Conservation (phyloP, 306 rosid genomes). For the Abrus pulchellus region DNA sequence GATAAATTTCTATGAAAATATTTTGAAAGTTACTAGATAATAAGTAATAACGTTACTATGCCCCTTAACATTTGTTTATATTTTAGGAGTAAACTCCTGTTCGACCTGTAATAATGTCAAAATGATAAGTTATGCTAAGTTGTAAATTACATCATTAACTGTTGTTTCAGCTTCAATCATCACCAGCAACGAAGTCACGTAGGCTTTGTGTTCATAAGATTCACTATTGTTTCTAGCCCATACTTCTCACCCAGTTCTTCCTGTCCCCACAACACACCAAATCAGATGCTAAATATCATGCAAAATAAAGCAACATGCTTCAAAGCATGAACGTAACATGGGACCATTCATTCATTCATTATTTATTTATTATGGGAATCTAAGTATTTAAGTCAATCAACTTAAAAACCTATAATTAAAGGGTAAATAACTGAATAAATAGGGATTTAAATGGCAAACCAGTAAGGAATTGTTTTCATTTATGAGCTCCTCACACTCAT, state of each 20-base stretch:
- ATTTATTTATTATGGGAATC: neutral
- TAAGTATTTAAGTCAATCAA: neutral
- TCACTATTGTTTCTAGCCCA: constrained; percentile 45
- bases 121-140: neutral
- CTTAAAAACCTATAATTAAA: neutral
- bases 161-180: constrained; percentile 8
- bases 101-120: neutral
- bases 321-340: neutral
- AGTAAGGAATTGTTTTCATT: constrained; percentile 47
- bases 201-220: constrained; percentile 37
- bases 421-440: constrained; percentile 5
- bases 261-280: constrained; percentile 50
- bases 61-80: neutral
- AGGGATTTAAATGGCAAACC: constrained; percentile 53
- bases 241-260: constrained; percentile 44
- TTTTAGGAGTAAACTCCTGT: neutral
- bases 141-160: constrained; percentile 9
- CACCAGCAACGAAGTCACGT: neutral
- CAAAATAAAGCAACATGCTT: neutral
- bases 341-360: neutral
- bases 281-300: neutral
- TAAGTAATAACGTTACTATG: neutral
- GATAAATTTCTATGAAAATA: neutral
- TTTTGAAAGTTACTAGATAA: neutral
- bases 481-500: constrained; percentile 41